Conservation (phyloP, 768 basidiomycete genomes). For the Boletales sp. region DNA sequence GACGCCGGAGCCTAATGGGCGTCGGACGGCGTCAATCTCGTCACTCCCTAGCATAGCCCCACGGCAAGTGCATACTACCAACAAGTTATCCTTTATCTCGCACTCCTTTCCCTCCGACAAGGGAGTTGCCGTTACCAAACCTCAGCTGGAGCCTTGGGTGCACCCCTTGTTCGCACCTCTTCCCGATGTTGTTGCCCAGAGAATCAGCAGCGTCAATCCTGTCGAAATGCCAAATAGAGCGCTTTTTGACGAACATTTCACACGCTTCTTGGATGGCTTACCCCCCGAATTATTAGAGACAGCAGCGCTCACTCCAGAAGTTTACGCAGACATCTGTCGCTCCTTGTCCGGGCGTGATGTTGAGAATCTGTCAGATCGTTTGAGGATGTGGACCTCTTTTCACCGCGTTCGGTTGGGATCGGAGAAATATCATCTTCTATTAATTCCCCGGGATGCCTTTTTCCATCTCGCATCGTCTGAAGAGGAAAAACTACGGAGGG, state of each 20-base stretch:
- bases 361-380: slow-evolving; percentile 36
- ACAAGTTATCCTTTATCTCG: slow-evolving; percentile 43
- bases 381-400: slow-evolving; percentile 51
- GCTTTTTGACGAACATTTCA: slow-evolving; percentile 49
- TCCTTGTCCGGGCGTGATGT: slow-evolving; percentile 38
- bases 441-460: slow-evolving; percentile 58
- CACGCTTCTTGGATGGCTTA: slow-evolving; percentile 47
- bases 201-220: slow-evolving; percentile 50
- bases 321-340: slow-evolving; percentile 49
- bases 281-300: slow-evolving; percentile 58
- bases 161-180: slow-evolving; percentile 58
- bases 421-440: slow-evolving; percentile 50
- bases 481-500: slow-evolving; percentile 47
- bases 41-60: slow-evolving; percentile 23
- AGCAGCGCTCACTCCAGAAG: slow-evolving; percentile 51
- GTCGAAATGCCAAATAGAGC: slow-evolving; percentile 58
- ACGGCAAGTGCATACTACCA: slow-evolving; percentile 21
- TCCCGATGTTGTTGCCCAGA: slow-evolving; percentile 51
- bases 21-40: slow-evolving; percentile 11
- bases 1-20: slow-evolving; percentile 25
- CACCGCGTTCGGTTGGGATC: slow-evolving; percentile 65
- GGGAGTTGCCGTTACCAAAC: slow-evolving; percentile 36
- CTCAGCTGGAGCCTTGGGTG: slow-evolving; percentile 55
- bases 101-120: slow-evolving; percentile 38
- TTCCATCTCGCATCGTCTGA: slow-evolving; percentile 48